Conservation (phyloP, 306 rosid genomes). For the Albizia julibrissin region DNA sequence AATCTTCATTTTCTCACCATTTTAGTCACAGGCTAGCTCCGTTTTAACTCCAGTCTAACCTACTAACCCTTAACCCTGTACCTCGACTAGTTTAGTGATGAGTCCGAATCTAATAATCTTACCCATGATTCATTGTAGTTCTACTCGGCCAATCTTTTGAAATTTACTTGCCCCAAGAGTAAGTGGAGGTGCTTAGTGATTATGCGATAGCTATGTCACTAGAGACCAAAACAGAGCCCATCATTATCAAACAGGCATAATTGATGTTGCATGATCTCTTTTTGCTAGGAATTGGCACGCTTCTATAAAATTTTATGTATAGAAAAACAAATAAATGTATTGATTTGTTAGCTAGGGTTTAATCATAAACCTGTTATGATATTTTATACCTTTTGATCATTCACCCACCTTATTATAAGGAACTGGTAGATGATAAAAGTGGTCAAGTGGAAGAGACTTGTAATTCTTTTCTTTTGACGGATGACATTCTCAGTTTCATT, state of each 20-base stretch:
- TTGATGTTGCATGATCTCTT: background rate
- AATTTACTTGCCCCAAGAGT: background rate
- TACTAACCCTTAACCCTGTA: no score
- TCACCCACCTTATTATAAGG: background rate
- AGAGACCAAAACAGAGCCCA: background rate
- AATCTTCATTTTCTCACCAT: no score
- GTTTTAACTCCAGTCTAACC: no score
- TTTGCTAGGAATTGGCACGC: background rate
- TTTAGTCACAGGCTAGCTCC: no score
- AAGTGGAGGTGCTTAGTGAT: background rate
- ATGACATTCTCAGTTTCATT: background rate
- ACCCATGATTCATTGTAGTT: background rate
- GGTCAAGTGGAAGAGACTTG: background rate
- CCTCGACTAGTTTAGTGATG: no score
- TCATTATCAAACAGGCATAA: background rate
- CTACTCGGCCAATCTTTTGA: background rate
- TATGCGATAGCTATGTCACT: background rate
- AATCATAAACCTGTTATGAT: background rate
- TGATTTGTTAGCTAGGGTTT: background rate
- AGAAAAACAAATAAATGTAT: background rate
- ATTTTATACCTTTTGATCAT: background rate
- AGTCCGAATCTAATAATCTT: no score
- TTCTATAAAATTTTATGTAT: background rate
- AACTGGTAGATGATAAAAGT: background rate
- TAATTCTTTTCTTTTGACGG: no score